phyloP scores from a whole-genome alignment of 768 basidiomycete species.

The Albatrellus ellisii region DNA sequence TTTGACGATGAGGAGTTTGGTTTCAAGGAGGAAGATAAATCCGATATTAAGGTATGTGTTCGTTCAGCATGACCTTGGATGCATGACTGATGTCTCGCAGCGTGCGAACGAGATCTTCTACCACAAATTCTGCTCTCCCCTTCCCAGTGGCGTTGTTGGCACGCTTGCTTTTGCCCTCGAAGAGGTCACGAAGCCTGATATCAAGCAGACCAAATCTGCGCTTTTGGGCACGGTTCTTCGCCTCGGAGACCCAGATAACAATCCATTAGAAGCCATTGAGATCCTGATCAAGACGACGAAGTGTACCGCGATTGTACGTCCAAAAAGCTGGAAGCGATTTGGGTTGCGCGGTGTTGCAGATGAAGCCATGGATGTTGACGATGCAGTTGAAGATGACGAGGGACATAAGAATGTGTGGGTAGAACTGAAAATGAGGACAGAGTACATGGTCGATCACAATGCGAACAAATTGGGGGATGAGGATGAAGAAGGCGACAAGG shows the following conservation, averaged over 20 bases:
- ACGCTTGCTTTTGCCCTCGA: slow-evolving; percentile 54
- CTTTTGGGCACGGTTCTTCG: slow-evolving; percentile 53
- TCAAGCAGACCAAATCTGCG: slow-evolving; percentile 54
- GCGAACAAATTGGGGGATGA: slow-evolving; percentile 9
- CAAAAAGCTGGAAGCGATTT: slow-evolving; percentile 75
- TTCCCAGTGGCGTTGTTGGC: slow-evolving; percentile 42
- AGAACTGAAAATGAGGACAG: slow-evolving; percentile 30
- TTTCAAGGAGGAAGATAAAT: slow-evolving; percentile 57
- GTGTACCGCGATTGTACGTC: slow-evolving; percentile 55
- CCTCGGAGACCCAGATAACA: slow-evolving; percentile 61
- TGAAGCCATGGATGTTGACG: slow-evolving; percentile 21
- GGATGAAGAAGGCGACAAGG: slow-evolving; percentile 23
- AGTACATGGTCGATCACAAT: slow-evolving; percentile 41
- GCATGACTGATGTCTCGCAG: slow-evolving; percentile 23
- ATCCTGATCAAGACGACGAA: slow-evolving; percentile 69
- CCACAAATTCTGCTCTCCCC: slow-evolving; percentile 25
- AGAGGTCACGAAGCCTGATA: slow-evolving; percentile 46
- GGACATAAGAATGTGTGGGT: slow-evolving; percentile 21
- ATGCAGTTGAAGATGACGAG: slow-evolving; percentile 9
- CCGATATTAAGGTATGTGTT: slow-evolving; percentile 49
- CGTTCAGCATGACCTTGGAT: background rate
- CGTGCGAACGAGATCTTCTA: slow-evolving; percentile 68
- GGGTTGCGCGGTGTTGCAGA: slow-evolving; percentile 24
- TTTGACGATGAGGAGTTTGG: slow-evolving; percentile 66
- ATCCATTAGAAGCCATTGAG: slow-evolving; percentile 60